Base-by-base conservation (phyloP, 441 rosid species). In the Euphorbia neoarborescens region DNA sequence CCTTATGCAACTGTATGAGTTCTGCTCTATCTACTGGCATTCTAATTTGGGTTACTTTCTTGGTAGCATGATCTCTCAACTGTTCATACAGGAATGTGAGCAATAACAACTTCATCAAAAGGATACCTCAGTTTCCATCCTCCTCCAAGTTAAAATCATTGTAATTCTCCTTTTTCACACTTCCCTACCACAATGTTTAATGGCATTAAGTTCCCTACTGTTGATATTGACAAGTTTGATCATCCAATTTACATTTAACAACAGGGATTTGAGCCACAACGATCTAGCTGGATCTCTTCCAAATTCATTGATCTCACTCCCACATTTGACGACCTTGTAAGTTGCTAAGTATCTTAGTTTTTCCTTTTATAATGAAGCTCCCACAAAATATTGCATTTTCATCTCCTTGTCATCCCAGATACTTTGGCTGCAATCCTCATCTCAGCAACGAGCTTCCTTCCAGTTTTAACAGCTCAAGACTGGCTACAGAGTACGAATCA, bases 241-340 rank as follows among this genome's bases (percentile, higher is more conserved):
- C 66, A 37, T 77, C 68, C 65, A 63, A 53, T 62, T 15, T 48
- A 35, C 54, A 64, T 73, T 44, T 69, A 57, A 60, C 72, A 70
- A 63, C 87, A 89, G 94, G 86, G 89, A 89, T 73, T 65, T 89
- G 66, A 80, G 89, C 68, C 70, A 65, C 80, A 87, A 89, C 71
- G 74, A 84, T 62, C 76, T 89, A 38, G 35, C 13, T 24, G 86
- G 88, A 42, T 37, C 53, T 59, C 73, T 83, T 73, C 84, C 85
- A n/a, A 62, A 75, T 53, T 80, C 82, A 35, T 75, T 84, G 50
- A 13, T 50, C 37, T 75, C 46, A 10, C 90, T 87, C 69, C 73
- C 81, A 34, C 6, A 77, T 42, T 75, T 87, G 76, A 80, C 56
- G n/a, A 61, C 69, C 78, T 38, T 87, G 94, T 87, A 78, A 87